Evolutionary conservation across 140 eudicot genomes (phyloP).

Genomic region (Senecio squalidus): DNA sequence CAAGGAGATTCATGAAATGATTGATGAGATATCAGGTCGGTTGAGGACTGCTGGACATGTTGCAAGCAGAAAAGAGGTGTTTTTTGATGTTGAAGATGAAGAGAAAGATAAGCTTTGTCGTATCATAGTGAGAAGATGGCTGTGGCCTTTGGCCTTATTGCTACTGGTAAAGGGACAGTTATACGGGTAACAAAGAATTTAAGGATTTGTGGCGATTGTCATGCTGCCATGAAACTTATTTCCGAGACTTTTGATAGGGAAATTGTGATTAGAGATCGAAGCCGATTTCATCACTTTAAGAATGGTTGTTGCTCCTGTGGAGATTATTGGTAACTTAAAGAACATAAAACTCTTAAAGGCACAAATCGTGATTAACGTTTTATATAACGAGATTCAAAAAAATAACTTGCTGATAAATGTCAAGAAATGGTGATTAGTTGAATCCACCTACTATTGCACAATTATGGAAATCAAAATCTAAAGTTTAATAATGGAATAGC

Average conservation of each 20-base stretch:
- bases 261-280: slow-evolving; percentile 35
- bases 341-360: neutral
- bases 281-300: slow-evolving; percentile 40
- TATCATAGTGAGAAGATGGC: slow-evolving; percentile 49
- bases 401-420: neutral
- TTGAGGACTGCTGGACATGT: slow-evolving; percentile 26
- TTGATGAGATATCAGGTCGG: slow-evolving; percentile 23
- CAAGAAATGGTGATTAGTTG: neutral
- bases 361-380: neutral
- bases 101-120: slow-evolving; percentile 26
- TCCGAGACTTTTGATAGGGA: slow-evolving; percentile 27
- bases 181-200: slow-evolving; percentile 37
- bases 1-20: slow-evolving; percentile 21
- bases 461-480: slow-evolving; percentile 13
- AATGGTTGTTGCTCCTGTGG: slow-evolving; percentile 38
- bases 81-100: slow-evolving; percentile 40
- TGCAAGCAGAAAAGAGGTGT: slow-evolving; percentile 30
- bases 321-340: slow-evolving; percentile 34
- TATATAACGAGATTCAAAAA: neutral
- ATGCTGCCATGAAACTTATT: slow-evolving; percentile 32
- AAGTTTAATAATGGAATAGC: slow-evolving; percentile 17
- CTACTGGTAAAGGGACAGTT: slow-evolving; percentile 20
- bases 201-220: slow-evolving; percentile 37
- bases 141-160: slow-evolving; percentile 38
- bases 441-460: slow-evolving; percentile 31